Evolutionary conservation across 805 yeast genomes (phyloP), one percentile per base, ranked within the genome.

Genomic region (Ogataea naganishii): DNA sequence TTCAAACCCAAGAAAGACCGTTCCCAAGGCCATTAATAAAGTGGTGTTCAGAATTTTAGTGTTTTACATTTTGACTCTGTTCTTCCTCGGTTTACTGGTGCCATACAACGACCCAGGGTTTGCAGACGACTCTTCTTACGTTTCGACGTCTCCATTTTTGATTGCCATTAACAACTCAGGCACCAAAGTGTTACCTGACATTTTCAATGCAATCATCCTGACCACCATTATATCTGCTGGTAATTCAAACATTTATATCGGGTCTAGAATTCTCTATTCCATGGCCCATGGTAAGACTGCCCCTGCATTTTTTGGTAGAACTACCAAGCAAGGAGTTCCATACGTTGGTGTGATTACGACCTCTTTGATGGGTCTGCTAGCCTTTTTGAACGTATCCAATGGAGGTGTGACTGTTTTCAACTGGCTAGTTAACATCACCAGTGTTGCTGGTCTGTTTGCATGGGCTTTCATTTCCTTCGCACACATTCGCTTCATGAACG

Each of bases 341-440:
- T 67, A 60, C 40, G 45, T 62, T 21, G 62, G 79, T 9, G 85
- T 78, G 14, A 31, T 69, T 2, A 51, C 63, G 48, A 75, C 85
- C 5, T 60, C 83, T 2, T 43, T 62, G 3, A 72, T 79, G 46
- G 89, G 88, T 27, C 59, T 72, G 15, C 55, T 80, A 33, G 84
- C 76, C 3, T 78, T 69, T 59, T 55, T 80, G 56, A 63, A 60
- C 26, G 72, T 72, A 13, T 65, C 78, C 5, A 51, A 58, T 14
- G 59, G 67, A 33, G 80, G 80, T 34, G 47, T 51, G 23, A 62
- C 66, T 4, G 86, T 76, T 18, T 80, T 80, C 58, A 59, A 68
- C 46, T 80, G 88, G 88, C 62, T 80, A 35, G 57, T 79, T 41
- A 79, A 78, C 51, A 78, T 80, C 43, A 70, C 83, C n/a, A 81